Percentiles rank a stretch among this genome's conserved stretches.
Conservation (phyloP, 78 protist genomes). For the Blattamonas nauphoetae region DNA sequence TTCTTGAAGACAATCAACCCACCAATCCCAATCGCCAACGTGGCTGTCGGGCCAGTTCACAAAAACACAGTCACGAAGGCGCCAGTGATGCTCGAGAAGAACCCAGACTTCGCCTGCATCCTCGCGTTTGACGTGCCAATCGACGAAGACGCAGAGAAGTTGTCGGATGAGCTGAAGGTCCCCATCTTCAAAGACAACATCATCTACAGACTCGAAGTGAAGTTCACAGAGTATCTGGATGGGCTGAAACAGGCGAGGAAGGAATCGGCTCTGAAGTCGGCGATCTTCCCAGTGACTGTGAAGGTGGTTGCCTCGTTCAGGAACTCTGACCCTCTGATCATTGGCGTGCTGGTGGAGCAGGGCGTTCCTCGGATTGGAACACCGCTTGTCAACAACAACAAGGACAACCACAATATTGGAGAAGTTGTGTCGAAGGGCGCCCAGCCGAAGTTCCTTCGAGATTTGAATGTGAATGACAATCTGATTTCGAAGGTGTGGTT, state of each 20-base stretch:
- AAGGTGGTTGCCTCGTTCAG: slow-evolving; percentile 54
- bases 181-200: slow-evolving; percentile 79
- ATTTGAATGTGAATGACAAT: slow-evolving; percentile 63
- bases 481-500: slow-evolving; percentile 8
- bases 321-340: slow-evolving; percentile 76
- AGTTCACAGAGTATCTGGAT: slow-evolving; percentile 65
- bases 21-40: slow-evolving; percentile 76
- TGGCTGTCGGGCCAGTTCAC: slow-evolving; percentile 89
- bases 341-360: slow-evolving; percentile 73
- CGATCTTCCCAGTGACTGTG: slow-evolving; percentile 60
- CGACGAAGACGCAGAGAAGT: slow-evolving; percentile 56
- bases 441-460: slow-evolving; percentile 56
- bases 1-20: slow-evolving; percentile 46
- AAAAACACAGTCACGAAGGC: slow-evolving; percentile 76
- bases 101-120: slow-evolving; percentile 76
- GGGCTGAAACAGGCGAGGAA: slow-evolving; percentile 18
- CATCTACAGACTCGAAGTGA: slow-evolving; percentile 86
- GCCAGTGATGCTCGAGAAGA: slow-evolving; percentile 68
- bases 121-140: slow-evolving; percentile 91
- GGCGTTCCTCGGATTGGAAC: slow-evolving; percentile 79
- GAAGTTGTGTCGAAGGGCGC: slow-evolving; percentile 39
- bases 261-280: slow-evolving; percentile 17
- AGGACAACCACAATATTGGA: slow-evolving; percentile 57
- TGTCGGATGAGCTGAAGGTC: slow-evolving; percentile 70
- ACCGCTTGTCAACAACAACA: slow-evolving; percentile 56